Base-by-base conservation (phyloP, 331 rosid genomes). In the Stylosanthes scabra region DNA sequence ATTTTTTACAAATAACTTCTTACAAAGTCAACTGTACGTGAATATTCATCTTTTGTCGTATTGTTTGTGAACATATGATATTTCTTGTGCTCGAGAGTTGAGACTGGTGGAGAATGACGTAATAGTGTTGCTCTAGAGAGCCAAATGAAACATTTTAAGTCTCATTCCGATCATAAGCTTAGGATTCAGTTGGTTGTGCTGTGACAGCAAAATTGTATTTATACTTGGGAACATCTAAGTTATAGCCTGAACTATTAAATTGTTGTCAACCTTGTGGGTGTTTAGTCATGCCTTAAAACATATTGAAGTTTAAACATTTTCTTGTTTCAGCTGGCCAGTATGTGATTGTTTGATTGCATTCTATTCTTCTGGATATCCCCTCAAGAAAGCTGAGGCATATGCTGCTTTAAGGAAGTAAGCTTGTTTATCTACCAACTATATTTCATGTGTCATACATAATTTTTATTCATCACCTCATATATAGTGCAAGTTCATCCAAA, bases 311-410 rank as follows among this genome's bases (percentile, higher is more conserved):
- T 63, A 72, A 57, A 64, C 59, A 60, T 70, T 41, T 64, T 71
- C 55, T 78, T 76, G 20, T 90, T 84, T 87, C 96, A 95, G 99
- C 74, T 95, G 99, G 99, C 98, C 97, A 56, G 25, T 87, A 75
- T 95, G 97, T 71, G 97, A 95, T 80, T 90, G 99, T 86, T 88
- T 95, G 89, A 92, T 95, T 85, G 97, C 97, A 78, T 95, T 95
- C 80, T 77, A 92, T 81, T 92, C 99, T 83, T 74, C 85, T 71
- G 99, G 97, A 62, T 95, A 88, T 84, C 97, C 99, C 68, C 89
- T 95, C n/a, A 80, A 83, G 46, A 95, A 95, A 88, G 99, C 92
- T 13, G 96, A 92, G 83, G 88, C 95, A 67, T 95, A 95, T 78
- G 96, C 98, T 68, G 88, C 93, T 82, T 72, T 95, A 76, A 85